These are phyloP conservation scores for Tulasnella sp. DNA, from an alignment of 768 basidiomycete genomes.

Conservation along the genomic window DNA sequence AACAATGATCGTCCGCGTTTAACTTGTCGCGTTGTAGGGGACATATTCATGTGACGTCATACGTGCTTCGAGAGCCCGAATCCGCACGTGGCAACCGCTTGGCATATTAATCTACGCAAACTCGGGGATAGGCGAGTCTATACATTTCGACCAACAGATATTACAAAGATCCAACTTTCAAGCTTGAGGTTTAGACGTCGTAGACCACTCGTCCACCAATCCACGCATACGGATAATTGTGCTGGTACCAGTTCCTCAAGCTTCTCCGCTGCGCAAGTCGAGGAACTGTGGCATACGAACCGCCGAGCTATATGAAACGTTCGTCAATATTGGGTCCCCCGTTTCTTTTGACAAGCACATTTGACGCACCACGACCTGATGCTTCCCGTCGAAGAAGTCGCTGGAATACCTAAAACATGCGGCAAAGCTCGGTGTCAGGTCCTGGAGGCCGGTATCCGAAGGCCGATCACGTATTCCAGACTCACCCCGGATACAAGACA, in stretches of 20 bases:
- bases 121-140: no score
- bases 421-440: neutral
- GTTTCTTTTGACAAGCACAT: neutral
- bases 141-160: no score
- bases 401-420: slow-evolving; percentile 70
- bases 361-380: slow-evolving; percentile 74
- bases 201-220: slow-evolving; percentile 67
- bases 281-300: slow-evolving; percentile 80
- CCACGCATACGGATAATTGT: slow-evolving; percentile 86
- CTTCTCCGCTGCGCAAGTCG: slow-evolving; percentile 66
- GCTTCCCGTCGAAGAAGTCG: slow-evolving; percentile 86
- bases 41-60: no score
- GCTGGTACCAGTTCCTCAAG: slow-evolving; percentile 86
- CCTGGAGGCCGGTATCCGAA: neutral
- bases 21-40: no score
- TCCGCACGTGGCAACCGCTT: no score
- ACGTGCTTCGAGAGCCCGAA: no score
- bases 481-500: slow-evolving; percentile 76
- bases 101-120: no score
- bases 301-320: slow-evolving; percentile 62
- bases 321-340: no score
- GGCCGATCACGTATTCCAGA: neutral
- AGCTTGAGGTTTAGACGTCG: slow-evolving; percentile 31
- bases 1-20: no score
- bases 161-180: no score